A percentile compares a stretch with the other conserved stretches of the same genome.
phyloP scores from a whole-genome alignment of 257 asterid genomes.

The Gardenia jasminoides region DNA sequence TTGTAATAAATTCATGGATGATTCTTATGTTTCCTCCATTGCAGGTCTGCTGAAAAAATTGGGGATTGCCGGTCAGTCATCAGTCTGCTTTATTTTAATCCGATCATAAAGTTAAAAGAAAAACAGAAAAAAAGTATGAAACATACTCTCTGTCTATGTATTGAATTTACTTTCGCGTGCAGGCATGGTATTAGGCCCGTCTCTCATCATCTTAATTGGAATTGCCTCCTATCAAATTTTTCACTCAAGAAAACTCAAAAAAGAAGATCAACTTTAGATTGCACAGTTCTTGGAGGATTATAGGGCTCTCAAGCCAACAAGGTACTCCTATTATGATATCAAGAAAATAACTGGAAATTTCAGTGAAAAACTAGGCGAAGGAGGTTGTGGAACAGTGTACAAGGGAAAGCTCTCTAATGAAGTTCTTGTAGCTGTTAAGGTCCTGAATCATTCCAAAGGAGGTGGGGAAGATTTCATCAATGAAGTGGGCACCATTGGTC shows the following conservation, averaged over 20 bases:
- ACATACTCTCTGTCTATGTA: too few species aligned
- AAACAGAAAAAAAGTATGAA: too few species aligned
- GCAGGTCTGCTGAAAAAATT: too few species aligned
- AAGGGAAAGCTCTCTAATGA: slow-evolving; percentile 38
- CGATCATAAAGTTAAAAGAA: too few species aligned
- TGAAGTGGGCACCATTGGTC: slow-evolving; percentile 41
- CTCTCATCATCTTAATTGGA: background rate
- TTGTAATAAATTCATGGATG: too few species aligned
- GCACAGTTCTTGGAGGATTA: slow-evolving; percentile 19
- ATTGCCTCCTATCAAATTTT: background rate
- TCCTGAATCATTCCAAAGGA: slow-evolving; percentile 24
- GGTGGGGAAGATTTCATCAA: slow-evolving; percentile 46
- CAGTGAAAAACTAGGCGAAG: slow-evolving; percentile 38
- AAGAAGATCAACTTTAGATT: slow-evolving; percentile 8
- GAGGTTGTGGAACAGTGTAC: slow-evolving; percentile 44
- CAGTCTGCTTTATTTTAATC: too few species aligned
- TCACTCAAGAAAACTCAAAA: background rate
- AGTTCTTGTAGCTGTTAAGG: slow-evolving; percentile 39
- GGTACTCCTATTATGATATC: slow-evolving; percentile 38
- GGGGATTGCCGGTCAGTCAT: too few species aligned
- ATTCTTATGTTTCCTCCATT: too few species aligned
- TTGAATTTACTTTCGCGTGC: too few species aligned
- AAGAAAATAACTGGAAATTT: slow-evolving; percentile 35
- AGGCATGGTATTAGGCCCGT: background rate
- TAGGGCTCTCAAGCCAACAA: slow-evolving; percentile 27